Percentiles rank a stretch among this genome's conserved stretches.
These are phyloP conservation scores for Pelargonium fulgidum DNA, from an alignment of 441 rosid genomes.

Conservation along the genomic window DNA sequence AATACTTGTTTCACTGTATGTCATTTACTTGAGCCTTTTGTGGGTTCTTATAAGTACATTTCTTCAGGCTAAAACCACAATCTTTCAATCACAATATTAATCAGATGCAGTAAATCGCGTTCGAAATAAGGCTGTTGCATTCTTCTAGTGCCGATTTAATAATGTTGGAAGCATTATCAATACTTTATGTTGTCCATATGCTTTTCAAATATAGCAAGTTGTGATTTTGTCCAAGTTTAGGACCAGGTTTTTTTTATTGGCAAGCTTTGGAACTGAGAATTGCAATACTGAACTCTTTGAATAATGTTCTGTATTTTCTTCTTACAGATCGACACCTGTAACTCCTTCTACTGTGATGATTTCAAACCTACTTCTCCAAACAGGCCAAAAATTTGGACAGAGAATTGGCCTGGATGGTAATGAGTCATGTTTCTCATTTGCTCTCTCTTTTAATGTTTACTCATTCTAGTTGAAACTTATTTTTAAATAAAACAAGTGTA, in stretches of 20 bases:
- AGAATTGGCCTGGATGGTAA: conserved; percentile 99
- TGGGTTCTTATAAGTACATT: neutral
- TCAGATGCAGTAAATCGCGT: too few relatives aligned
- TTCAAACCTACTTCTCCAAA: conserved; percentile 67
- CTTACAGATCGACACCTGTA: conserved; percentile 84
- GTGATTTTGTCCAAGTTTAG: too few relatives aligned
- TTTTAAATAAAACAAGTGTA: too few relatives aligned
- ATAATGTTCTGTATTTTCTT: conserved; percentile 9
- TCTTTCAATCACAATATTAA: neutral
- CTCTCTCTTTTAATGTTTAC: neutral
- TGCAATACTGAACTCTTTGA: neutral
- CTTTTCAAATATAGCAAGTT: too few relatives aligned
- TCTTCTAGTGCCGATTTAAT: too few relatives aligned
- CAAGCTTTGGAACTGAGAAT: too few relatives aligned
- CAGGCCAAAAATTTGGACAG: conserved; percentile 98
- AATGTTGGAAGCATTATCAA: too few relatives aligned
- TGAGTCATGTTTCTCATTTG: neutral
- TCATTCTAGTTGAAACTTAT: neutral
- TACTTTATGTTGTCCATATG: too few relatives aligned
- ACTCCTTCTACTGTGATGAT: conserved; percentile 83
- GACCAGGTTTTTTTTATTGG: too few relatives aligned
- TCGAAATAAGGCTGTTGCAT: too few relatives aligned
- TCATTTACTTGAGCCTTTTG: neutral
- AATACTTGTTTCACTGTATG: too few relatives aligned
- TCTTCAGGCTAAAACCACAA: conserved; percentile 4